These are phyloP conservation scores for Volvox reticuliferus DNA, from an alignment of 139 green algal species.

Conservation along the genomic window DNA sequence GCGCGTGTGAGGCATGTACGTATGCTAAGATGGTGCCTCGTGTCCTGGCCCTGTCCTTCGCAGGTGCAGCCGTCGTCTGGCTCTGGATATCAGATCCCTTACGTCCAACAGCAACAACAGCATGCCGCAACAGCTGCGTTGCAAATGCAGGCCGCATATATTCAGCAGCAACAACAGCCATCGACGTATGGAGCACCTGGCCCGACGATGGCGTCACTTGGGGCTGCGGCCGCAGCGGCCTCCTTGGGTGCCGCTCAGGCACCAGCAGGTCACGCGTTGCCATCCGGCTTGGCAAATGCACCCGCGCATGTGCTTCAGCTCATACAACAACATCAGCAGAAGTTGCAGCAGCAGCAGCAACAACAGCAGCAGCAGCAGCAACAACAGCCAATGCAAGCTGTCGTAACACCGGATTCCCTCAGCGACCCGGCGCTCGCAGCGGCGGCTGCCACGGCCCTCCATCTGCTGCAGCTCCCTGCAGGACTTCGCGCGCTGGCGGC, in stretches of 20 bases:
- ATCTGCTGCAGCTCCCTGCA: constrained; percentile 49
- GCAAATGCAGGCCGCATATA: background rate
- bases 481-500: constrained; percentile 35
- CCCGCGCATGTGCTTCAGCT: background rate
- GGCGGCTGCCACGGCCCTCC: constrained; percentile 8
- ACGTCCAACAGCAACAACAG: constrained; percentile 24
- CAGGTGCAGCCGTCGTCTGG: background rate
- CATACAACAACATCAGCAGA: constrained; percentile 15
- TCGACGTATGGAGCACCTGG: background rate
- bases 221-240: background rate
- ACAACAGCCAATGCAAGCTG: constrained; percentile 13
- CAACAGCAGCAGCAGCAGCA: constrained; percentile 12
- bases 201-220: background rate
- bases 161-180: constrained; percentile 31
- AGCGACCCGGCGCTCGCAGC: constrained; percentile 23
- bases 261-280: background rate
- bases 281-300: background rate
- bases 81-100: background rate
- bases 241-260: background rate
- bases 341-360: constrained; percentile 1
- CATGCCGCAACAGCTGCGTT: background rate
- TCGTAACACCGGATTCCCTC: background rate
- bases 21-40: too few species aligned
- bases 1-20: too few species aligned
- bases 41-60: background rate